Conservation (phyloP, 306 rosid species). For the Carpinus fangiana region DNA sequence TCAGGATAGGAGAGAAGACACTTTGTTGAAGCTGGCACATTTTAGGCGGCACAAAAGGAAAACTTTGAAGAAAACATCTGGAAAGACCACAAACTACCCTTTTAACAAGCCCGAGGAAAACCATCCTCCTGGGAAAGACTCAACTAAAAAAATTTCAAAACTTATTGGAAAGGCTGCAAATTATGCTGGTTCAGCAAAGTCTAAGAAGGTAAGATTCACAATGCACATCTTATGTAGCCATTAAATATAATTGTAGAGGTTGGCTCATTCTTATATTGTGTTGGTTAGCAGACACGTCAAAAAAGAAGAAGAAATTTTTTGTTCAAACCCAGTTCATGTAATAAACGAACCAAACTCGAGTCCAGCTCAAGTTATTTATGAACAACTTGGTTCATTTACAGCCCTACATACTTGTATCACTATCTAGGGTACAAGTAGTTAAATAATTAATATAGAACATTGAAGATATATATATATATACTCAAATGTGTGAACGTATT, state of each 20-base stretch:
- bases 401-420: neutral
- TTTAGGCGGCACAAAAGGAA: conserved; percentile 93
- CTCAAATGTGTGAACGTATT: no score
- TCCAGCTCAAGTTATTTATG: no score
- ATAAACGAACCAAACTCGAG: no score
- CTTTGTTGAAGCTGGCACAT: conserved; percentile 71
- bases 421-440: neutral
- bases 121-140: conserved; percentile 95
- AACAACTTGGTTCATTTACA: no score
- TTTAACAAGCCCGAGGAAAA: conserved; percentile 93
- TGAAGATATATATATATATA: no score
- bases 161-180: conserved; percentile 87
- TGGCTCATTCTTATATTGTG: neutral
- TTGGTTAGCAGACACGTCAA: neutral
- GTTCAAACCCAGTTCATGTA: no score
- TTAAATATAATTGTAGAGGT: neutral
- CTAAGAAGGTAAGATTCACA: conserved; percentile 63
- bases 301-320: neutral
- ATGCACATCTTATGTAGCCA: conserved; percentile 21
- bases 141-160: conserved; percentile 84
- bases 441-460: neutral
- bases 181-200: conserved; percentile 82
- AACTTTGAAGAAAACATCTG: conserved; percentile 67
- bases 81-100: conserved; percentile 63
- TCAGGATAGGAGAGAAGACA: conserved; percentile 99